phyloP scores from a whole-genome alignment of 768 basidiomycete genomes.

The Kwoniella bestiolae region DNA sequence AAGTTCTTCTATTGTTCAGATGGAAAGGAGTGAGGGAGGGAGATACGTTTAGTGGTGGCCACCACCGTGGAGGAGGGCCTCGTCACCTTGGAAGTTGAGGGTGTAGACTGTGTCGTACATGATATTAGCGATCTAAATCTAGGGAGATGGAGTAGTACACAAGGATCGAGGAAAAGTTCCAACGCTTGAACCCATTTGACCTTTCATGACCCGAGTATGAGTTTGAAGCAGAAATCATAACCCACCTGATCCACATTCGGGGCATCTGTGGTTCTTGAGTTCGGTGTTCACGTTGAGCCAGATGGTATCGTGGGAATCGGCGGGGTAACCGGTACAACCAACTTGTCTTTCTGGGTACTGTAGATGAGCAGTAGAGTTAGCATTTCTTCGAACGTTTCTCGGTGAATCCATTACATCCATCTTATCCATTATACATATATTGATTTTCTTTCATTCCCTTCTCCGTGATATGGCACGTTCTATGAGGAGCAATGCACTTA shows the following conservation, averaged over 20 bases:
- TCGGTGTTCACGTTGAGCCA: slow-evolving; percentile 76
- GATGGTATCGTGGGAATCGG: slow-evolving; percentile 89
- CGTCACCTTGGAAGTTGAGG: slow-evolving; percentile 70
- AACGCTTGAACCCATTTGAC: too few species aligned
- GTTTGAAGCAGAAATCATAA: slow-evolving; percentile 22
- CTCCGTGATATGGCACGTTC: too few species aligned
- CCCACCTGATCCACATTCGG: slow-evolving; percentile 90
- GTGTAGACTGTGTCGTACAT: slow-evolving; percentile 65
- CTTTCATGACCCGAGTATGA: neutral
- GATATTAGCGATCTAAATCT: neutral
- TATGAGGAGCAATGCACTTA: slow-evolving; percentile 60
- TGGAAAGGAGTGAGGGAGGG: neutral
- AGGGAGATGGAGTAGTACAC: too few species aligned
- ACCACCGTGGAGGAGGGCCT: slow-evolving; percentile 47
- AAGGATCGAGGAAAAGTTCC: too few species aligned
- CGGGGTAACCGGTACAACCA: slow-evolving; percentile 93
- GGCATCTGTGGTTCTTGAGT: slow-evolving; percentile 70
- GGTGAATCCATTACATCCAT: too few species aligned
- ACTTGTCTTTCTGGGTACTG: slow-evolving; percentile 78
- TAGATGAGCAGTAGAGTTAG: neutral
- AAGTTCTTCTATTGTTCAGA: neutral
- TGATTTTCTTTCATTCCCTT: too few species aligned
- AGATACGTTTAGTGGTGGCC: slow-evolving; percentile 59
- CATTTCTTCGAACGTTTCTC: neutral
- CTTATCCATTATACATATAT: too few species aligned